A percentile compares a stretch with the other conserved stretches of the same genome.
These are phyloP conservation scores for Zygosaccharomyces rouxii DNA, from an alignment of 805 yeast genomes.

Conservation along the genomic window DNA sequence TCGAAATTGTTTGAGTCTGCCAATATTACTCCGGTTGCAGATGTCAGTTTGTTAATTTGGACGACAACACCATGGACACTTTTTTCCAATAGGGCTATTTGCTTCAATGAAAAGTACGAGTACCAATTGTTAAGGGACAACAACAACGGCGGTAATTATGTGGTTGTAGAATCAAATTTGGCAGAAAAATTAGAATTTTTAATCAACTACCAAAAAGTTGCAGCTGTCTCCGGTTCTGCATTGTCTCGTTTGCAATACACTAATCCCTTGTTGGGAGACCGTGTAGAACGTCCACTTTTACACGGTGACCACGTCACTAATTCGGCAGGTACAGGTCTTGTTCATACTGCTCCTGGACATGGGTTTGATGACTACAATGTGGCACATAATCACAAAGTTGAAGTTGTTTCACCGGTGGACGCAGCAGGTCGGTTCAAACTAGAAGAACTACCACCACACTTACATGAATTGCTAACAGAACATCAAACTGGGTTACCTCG, in stretches of 20 bases:
- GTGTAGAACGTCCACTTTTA: constrained; percentile 50
- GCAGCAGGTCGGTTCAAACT: constrained; percentile 60
- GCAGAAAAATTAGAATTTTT: constrained; percentile 35
- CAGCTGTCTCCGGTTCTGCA: constrained; percentile 39
- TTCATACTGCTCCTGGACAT: constrained; percentile 97
- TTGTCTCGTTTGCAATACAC: constrained; percentile 44
- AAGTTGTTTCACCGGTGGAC: constrained; percentile 74
- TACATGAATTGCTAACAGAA: constrained; percentile 15
- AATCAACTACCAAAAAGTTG: constrained; percentile 21
- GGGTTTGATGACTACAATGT: constrained; percentile 88
- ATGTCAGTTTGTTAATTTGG: constrained; percentile 65
- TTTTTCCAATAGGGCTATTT: constrained; percentile 79
- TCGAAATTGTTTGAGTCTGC: constrained; percentile 8
- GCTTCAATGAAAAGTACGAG: constrained; percentile 53
- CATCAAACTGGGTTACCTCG: constrained; percentile 21
- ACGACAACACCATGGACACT: constrained; percentile 99
- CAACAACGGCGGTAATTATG: constrained; percentile 34
- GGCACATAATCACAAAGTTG: constrained; percentile 54
- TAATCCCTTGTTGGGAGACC: constrained; percentile 48
- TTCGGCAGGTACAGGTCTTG: constrained; percentile 87
- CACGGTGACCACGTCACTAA: constrained; percentile 80
- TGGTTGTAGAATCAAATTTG: constrained; percentile 57
- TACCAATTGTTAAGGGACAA: constrained; percentile 48
- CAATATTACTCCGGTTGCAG: constrained; percentile 5
- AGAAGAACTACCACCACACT: constrained; percentile 38